A percentile compares a stretch with the other conserved stretches of the same genome.
phyloP scores from a whole-genome alignment of 1,284 basidiomycete species.

The Cystobasidiaceae sp. region DNA sequence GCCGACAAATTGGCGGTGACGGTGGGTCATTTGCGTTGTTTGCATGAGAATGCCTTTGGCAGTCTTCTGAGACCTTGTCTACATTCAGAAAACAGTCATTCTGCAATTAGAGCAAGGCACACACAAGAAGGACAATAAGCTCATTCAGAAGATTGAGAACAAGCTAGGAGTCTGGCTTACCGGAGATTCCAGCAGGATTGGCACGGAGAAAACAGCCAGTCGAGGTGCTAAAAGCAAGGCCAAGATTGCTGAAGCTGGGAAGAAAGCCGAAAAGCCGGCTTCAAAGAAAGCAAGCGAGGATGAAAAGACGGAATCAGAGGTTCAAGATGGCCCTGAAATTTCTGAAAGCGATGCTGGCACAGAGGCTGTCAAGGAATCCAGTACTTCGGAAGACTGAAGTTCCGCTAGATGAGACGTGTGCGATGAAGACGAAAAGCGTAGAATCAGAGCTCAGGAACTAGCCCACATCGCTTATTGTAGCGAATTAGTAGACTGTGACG shows the following conservation, averaged over 20 bases:
- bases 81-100: constrained; percentile 8
- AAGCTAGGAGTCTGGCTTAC: constrained; percentile 29
- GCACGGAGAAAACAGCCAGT: neutral
- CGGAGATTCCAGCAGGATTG: neutral
- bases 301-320: no score
- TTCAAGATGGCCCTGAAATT: no score
- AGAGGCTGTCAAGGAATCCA: no score
- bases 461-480: no score
- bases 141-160: constrained; percentile 17
- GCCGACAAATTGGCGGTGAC: neutral
- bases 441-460: no score
- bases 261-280: neutral
- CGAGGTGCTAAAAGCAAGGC: neutral
- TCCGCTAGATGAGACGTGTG: no score
- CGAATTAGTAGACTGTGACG: no score
- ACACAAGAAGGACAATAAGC: constrained; percentile 26
- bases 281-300: neutral
- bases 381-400: no score
- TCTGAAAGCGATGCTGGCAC: no score
- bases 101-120: constrained; percentile 7
- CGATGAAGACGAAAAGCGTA: no score
- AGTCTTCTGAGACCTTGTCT: no score
- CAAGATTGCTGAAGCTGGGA: neutral
- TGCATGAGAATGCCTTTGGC: neutral
- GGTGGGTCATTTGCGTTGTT: neutral